These are phyloP conservation scores for Phytophthora sansomeana DNA, from an alignment of 352 stramenopile genomes.

Conservation along the genomic window DNA sequence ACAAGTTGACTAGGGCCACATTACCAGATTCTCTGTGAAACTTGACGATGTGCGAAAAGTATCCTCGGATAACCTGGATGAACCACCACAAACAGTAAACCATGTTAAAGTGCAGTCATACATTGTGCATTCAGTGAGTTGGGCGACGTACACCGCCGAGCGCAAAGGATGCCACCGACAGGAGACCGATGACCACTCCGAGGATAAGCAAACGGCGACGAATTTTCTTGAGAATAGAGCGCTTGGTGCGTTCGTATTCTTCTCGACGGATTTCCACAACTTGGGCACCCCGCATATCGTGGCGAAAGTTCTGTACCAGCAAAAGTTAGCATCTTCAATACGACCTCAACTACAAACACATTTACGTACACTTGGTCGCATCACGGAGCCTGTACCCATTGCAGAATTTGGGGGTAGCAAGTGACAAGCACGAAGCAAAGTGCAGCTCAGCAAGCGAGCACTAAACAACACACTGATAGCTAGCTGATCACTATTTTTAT, in stretches of 20 bases:
- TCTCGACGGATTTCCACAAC: slow-evolving; percentile 77
- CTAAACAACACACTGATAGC: neutral
- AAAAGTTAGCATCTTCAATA: slow-evolving; percentile 1
- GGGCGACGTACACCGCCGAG: slow-evolving; percentile 56
- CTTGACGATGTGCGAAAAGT: slow-evolving; percentile 57
- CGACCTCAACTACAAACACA: slow-evolving; percentile 9
- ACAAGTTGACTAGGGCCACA: slow-evolving; percentile 63
- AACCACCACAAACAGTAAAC: neutral
- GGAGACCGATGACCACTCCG: slow-evolving; percentile 57
- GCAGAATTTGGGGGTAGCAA: neutral
- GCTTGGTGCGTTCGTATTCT: slow-evolving; percentile 80
- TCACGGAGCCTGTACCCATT: slow-evolving; percentile 53
- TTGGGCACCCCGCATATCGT: slow-evolving; percentile 61
- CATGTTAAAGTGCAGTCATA: neutral
- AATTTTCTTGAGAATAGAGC: slow-evolving; percentile 78
- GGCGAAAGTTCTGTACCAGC: slow-evolving; percentile 65
- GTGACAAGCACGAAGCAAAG: slow-evolving; percentile 10
- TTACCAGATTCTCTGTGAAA: slow-evolving; percentile 44
- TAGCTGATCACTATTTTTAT: slow-evolving; percentile 34
- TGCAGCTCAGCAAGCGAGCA: neutral
- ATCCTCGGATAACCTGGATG: slow-evolving; percentile 55
- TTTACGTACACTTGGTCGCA: slow-evolving; percentile 63
- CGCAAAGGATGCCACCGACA: slow-evolving; percentile 52
- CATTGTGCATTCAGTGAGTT: neutral
- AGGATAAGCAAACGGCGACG: slow-evolving; percentile 68